Evolutionary conservation across 176 grass and related monocot species (phyloP).

Genomic region (Avena eriantha): DNA sequence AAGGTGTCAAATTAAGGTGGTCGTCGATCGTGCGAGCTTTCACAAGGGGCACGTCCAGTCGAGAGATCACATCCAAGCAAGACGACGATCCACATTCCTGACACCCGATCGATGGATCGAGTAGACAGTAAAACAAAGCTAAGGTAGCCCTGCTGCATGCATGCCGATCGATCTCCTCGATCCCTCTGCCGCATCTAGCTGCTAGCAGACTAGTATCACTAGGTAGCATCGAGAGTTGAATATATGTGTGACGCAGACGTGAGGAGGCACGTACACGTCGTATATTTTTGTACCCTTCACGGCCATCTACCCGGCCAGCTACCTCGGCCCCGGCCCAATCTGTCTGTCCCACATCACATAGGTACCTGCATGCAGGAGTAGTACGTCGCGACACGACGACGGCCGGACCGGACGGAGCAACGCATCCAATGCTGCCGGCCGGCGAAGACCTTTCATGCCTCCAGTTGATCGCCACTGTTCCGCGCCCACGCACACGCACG

Average conservation of each 20-base stretch:
- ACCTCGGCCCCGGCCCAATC: not conserved
- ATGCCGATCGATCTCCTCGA: not conserved
- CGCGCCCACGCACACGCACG: not conserved
- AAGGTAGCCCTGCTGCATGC: not conserved
- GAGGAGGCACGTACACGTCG: not conserved
- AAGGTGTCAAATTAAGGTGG: not conserved
- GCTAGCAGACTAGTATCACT: not conserved
- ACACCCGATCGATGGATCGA: not conserved
- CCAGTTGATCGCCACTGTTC: conserved; percentile 32
- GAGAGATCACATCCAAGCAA: not conserved
- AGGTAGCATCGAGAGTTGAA: not conserved
- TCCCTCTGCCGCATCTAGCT: not conserved
- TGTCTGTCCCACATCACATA: too few species aligned
- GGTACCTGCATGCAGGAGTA: conserved; percentile 12
- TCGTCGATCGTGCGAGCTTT: not conserved
- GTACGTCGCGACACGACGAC: conserved; percentile 21
- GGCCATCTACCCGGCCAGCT: not conserved
- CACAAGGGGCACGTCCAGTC: not conserved
- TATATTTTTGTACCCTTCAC: conserved; percentile 12
- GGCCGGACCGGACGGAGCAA: not conserved
- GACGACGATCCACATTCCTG: conserved; percentile 8
- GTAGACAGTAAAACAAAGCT: too few species aligned
- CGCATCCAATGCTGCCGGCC: conserved; percentile 30
- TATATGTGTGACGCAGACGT: not conserved
- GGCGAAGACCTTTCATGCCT: not conserved